Base-by-base conservation (phyloP, 2,329 filamentous ascomycete genomes). In the Claviceps sp. region DNA sequence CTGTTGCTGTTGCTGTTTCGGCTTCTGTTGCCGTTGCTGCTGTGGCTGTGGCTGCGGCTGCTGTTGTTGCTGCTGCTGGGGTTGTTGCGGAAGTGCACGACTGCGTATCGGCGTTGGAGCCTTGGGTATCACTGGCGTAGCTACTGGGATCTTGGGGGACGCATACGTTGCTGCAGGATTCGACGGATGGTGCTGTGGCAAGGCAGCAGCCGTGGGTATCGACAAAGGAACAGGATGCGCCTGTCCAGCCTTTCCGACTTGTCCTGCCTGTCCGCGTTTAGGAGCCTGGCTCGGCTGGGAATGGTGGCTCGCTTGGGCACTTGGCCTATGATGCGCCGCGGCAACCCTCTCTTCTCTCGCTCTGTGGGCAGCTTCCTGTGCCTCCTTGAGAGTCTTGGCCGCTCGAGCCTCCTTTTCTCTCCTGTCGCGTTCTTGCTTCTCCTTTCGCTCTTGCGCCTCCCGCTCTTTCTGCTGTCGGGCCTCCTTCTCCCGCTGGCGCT, bases 41-140 rank as follows among this genome's bases (percentile, higher is more conserved):
- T 40, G 39, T 16, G 16, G n/a, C n/a, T 19, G 40, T 13, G 16
- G 17, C 7, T 17, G 40, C 6, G 7, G 40, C 40, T 19, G 17
- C 41, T 19, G 10, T 3, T 19, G 40, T 19, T 42, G 40, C 40
- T 8, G 40, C 19, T 13, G 44, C 8, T 30, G 30, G 4, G 30
- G 30, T 34, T 94, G 89, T 57, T 94, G 88, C 8, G 89, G 93
- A 47, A 80, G 70, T 55, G 90, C 87, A 52, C 88, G 82, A 40
- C 82, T 78, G 56, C 86, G 85, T 57, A 82, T 84, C 8, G 89
- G 87, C 13, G 87, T 90, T 5, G 89, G 82, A 19, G 84, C 83
- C 65, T 95, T 95, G 13, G 89, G 83, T 47, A 95, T 70, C 26
- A 82, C 84, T 7, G 93, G 91, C 38, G 87, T 93, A 10, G 87